phyloP scores from a whole-genome alignment of 2,329 filamentous ascomycete genomes.

The Hymenoscyphus albidus region DNA sequence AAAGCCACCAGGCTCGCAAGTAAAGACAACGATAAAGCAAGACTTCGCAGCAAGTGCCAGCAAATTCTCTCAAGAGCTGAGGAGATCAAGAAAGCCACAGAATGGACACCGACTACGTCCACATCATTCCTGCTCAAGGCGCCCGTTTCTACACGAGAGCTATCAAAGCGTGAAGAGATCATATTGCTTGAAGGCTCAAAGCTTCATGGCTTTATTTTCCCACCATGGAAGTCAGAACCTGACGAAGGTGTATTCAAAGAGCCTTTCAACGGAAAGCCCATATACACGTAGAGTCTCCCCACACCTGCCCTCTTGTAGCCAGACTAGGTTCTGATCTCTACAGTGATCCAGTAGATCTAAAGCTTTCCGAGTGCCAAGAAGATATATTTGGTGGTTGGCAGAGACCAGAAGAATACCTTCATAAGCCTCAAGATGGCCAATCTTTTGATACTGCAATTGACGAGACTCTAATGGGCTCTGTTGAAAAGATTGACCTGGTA shows the following conservation, averaged over 20 bases:
- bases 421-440: constrained; percentile 3
- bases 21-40: constrained; percentile 58
- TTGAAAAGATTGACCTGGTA: constrained; percentile 71
- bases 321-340: constrained; percentile 27
- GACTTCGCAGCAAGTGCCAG: constrained; percentile 65
- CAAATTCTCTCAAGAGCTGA: constrained; percentile 70
- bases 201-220: constrained; percentile 79
- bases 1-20: constrained; percentile 61
- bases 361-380: constrained; percentile 69
- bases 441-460: constrained; percentile 28
- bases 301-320: not conserved
- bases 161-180: constrained; percentile 68
- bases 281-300: constrained; percentile 58
- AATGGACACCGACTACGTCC: constrained; percentile 21
- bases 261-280: constrained; percentile 40
- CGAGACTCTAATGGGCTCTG: constrained; percentile 51
- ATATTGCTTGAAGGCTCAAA: constrained; percentile 74
- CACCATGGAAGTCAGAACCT: constrained; percentile 73
- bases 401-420: constrained; percentile 65
- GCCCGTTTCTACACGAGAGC: constrained; percentile 50
- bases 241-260: constrained; percentile 57
- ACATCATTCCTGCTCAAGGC: constrained; percentile 31
- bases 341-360: constrained; percentile 66
- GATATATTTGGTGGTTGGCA: constrained; percentile 82
- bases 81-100: constrained; percentile 57